Evolutionary conservation across 768 basidiomycete species (phyloP), one percentile per base, ranked within the genome.

Genomic region (Cystobasidium tubakii): DNA sequence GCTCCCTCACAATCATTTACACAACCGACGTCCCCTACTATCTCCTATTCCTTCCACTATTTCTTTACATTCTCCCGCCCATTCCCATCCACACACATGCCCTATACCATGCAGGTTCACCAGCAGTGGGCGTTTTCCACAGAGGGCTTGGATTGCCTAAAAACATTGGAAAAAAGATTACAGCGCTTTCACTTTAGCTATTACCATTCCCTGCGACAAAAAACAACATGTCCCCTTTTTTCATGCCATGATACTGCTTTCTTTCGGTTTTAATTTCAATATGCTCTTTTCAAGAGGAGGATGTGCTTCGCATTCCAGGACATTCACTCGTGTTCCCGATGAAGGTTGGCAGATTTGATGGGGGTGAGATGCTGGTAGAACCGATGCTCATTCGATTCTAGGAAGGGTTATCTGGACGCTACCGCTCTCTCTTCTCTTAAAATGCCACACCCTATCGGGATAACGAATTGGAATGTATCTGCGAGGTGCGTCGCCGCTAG

Each of bases 191-290:
- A 46, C 63, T 46, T 65, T 42, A 39, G 36, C 33, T 50, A 50
- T 50, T 50, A 50, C 7, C 10, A 25, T 39, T 63, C 25, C 63
- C 63, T 65, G 63, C 63, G 25, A 65, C 17, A 65, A 27, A 39
- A 65, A 65, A 10, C 63, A 65, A 43, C 25, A 65, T 46, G 63
- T 43, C 39, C 33, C 63, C 25, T 29, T 12, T 7, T 55, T 39
- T 39, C 39, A 42, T 25, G 63, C 63, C 63, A 42, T 46, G 63
- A 65, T 65, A 65, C 63, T 46, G 21, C 63, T 46, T 65, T 65
- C 63, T 39, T 15, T 39, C 63, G 36, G 63, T 39, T 13, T 34
- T n/a, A 23, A 4, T 34, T 15, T 21, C 27, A 6, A 13, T 33
- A 39, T 39, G 39, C 39, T 39, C 39, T 6, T 39, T 39, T 39